These are phyloP conservation scores for Suhomyces pyralidae DNA, from an alignment of 805 yeast species.

Conservation along the genomic window DNA sequence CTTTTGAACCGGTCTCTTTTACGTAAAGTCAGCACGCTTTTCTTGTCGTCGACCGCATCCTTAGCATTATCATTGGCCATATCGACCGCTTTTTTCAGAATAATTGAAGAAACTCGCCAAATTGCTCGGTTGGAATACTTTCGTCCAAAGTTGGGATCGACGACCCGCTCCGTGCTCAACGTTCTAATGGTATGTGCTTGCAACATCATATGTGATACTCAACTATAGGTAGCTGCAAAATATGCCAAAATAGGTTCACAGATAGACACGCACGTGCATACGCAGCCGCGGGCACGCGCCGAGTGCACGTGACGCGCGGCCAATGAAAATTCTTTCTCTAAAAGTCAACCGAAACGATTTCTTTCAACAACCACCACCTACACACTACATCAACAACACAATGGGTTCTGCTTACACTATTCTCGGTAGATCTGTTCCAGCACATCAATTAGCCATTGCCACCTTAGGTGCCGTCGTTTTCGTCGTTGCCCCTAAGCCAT, in stretches of 20 bases:
- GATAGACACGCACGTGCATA: not conserved
- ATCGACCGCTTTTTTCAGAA: not conserved
- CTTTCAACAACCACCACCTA: not conserved
- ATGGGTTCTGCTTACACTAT: constrained; percentile 87
- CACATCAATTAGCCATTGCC: constrained; percentile 80
- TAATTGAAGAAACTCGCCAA: not conserved
- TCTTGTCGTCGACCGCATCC: not conserved
- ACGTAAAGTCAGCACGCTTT: not conserved
- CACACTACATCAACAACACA: constrained; percentile 9
- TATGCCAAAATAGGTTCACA: not conserved
- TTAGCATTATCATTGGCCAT: not conserved
- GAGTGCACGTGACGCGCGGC: not conserved
- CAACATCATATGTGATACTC: not conserved
- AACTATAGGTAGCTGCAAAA: not conserved
- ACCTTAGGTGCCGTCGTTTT: constrained; percentile 70
- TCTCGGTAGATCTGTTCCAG: constrained; percentile 78
- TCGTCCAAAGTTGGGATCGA: not conserved
- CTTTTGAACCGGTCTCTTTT: not conserved
- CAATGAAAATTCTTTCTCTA: constrained; percentile 6
- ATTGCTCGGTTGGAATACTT: not conserved
- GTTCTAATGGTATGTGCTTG: constrained; percentile 1
- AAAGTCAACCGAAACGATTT: not conserved
- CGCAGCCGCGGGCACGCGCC: not conserved
- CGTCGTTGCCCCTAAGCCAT: constrained; percentile 69
- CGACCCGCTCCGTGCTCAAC: not conserved